phyloP scores from a whole-genome alignment of 257 asterid genomes.

The Oldenlandia corymbosa region DNA sequence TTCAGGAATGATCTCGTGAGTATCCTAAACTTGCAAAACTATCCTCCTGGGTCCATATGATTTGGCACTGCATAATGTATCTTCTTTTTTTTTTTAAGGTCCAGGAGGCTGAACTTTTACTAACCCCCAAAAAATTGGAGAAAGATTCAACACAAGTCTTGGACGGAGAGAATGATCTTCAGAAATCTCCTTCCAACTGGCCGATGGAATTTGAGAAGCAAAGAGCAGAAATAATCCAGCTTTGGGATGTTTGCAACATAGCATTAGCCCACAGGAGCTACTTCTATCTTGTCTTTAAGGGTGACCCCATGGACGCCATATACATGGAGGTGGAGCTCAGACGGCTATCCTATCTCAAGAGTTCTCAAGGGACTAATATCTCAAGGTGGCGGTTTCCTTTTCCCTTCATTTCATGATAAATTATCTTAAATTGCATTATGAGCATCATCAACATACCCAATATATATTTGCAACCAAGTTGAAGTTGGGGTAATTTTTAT shows the following conservation, averaged over 20 bases:
- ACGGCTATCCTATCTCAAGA: constrained; percentile 64
- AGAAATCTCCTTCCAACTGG: constrained; percentile 41
- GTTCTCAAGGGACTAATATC: constrained; percentile 23
- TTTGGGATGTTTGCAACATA: constrained; percentile 65
- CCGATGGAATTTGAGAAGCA: constrained; percentile 54
- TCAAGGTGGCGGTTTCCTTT: constrained; percentile 15
- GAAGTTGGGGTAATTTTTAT: too few relatives aligned
- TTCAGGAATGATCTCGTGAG: constrained; percentile 30
- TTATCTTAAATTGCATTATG: background rate
- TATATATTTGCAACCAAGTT: too few relatives aligned
- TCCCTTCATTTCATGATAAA: background rate
- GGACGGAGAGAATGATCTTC: constrained; percentile 20
- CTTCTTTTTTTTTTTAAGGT: constrained; percentile 17
- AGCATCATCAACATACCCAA: too few relatives aligned
- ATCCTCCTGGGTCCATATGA: background rate
- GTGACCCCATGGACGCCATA: constrained; percentile 79
- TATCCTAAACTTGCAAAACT: background rate
- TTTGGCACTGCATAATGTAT: background rate
- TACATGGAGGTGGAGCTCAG: constrained; percentile 93
- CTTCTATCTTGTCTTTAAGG: constrained; percentile 66
- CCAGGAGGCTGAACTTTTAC: constrained; percentile 14
- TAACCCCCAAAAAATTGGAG: constrained; percentile 13
- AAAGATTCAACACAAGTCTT: constrained; percentile 20
- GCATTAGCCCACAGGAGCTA: constrained; percentile 73
- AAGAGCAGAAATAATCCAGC: constrained; percentile 54